Evolutionary conservation across 2,329 filamentous ascomycete species (phyloP).

Genomic region (Phyllosticta citrichinensis): DNA sequence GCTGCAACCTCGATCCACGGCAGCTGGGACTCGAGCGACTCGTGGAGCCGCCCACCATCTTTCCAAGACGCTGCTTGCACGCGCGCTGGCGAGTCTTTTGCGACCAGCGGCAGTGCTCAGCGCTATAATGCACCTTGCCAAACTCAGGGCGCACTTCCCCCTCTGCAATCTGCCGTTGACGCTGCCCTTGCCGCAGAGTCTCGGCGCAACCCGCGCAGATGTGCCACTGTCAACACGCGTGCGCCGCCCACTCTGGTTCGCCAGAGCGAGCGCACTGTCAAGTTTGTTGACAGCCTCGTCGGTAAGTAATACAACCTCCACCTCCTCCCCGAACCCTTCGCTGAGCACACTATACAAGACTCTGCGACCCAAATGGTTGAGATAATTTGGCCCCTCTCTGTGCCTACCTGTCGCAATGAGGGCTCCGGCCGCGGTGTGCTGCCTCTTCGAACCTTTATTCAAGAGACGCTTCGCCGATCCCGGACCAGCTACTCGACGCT

Average conservation of each 20-base stretch:
- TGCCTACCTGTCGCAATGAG: conserved; percentile 65
- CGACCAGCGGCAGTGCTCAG: conserved; percentile 15
- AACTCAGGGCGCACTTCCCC: conserved; percentile 20
- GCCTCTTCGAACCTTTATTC: conserved; percentile 89
- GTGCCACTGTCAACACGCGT: conserved; percentile 45
- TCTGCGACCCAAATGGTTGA: conserved; percentile 96
- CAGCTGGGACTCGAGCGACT: conserved; percentile 32
- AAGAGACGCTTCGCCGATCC: conserved; percentile 90
- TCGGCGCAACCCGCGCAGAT: conserved; percentile 52
- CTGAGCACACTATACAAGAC: conserved; percentile 48
- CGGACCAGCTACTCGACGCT: conserved; percentile 95
- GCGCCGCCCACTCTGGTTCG: conserved; percentile 68
- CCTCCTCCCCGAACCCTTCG: conserved; percentile 11
- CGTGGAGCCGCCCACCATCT: conserved; percentile 19
- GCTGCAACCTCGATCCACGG: conserved; percentile 52
- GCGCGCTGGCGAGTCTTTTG: conserved; percentile 18
- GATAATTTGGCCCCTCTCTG: conserved; percentile 91
- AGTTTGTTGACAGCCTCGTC: conserved; percentile 93
- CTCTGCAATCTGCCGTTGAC: conserved; percentile 22
- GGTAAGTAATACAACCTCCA: conserved; percentile 54
- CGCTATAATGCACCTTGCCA: conserved; percentile 27
- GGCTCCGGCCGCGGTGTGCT: conserved; percentile 61
- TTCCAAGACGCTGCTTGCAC: conserved; percentile 18
- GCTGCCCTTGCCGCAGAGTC: conserved; percentile 48
- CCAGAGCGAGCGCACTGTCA: conserved; percentile 84